phyloP scores from a whole-genome alignment of 2,329 filamentous ascomycete genomes.

The Fusarium subglutinans region DNA sequence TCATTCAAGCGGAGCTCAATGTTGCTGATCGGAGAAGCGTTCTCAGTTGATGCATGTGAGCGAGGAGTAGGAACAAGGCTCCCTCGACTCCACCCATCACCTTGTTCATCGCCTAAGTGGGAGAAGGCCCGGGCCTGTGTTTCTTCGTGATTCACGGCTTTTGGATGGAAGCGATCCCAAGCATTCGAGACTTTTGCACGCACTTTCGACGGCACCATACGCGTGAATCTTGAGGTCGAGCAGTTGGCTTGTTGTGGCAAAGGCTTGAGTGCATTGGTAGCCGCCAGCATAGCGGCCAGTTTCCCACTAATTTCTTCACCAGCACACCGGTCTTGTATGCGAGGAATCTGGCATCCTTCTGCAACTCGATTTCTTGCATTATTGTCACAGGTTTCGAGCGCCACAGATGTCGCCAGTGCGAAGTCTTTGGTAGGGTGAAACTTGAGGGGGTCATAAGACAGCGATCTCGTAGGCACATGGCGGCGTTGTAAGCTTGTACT shows the following conservation, averaged over 20 bases:
- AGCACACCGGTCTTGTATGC: neutral
- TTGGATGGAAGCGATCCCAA: constrained; percentile 46
- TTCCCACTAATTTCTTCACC: constrained; percentile 47
- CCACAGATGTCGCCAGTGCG: constrained; percentile 7
- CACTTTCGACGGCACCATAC: constrained; percentile 45
- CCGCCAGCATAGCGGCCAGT: constrained; percentile 49
- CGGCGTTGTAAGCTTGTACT: constrained; percentile 24
- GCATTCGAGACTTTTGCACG: constrained; percentile 48
- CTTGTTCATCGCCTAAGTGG: neutral
- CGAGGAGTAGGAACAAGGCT: neutral
- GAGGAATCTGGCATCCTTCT: neutral
- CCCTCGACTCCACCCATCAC: constrained; percentile 1
- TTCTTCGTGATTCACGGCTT: constrained; percentile 37
- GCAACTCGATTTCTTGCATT: constrained; percentile 14
- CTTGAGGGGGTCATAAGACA: constrained; percentile 32
- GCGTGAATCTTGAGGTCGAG: constrained; percentile 39
- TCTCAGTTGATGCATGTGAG: neutral
- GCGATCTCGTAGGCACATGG: constrained; percentile 15
- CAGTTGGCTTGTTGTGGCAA: constrained; percentile 14
- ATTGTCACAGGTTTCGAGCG: constrained; percentile 17
- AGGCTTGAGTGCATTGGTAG: constrained; percentile 48
- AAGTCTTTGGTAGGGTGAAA: constrained; percentile 26
- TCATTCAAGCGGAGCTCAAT: constrained; percentile 49
- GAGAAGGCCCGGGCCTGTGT: constrained; percentile 1
- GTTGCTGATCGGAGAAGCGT: constrained; percentile 42